Base-by-base conservation (phyloP, 768 basidiomycete genomes). In the Leccinum truebloodii region DNA sequence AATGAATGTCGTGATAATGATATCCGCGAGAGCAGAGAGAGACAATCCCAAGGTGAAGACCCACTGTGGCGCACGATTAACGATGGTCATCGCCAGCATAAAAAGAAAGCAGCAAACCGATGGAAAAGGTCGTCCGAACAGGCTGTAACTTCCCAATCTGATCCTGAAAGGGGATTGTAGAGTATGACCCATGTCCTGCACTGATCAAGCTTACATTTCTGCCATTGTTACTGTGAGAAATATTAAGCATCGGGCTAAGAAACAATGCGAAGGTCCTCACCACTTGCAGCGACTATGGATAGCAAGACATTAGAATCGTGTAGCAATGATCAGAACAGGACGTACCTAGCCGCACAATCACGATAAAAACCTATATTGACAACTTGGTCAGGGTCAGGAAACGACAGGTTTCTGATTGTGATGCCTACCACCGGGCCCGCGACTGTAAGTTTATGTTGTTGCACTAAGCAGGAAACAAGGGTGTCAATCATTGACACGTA, bases 31-130 rank as follows among this genome's bases (percentile, higher is more conserved):
- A 2, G 78, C 78, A 6, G 82, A 83, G 2, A 84, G 72, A 1
- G 75, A 66, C 2, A 84, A 68, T 9, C 82, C 82, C 1, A 74
- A 65, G 1, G 83, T 83, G 61, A 83, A 81, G 10, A 77, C 65
- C 73, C 77, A 79, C 81, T 84, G 41, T 8, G 6, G 28, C 14
- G 30, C 24, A 20, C 10, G 32, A 34, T 60, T 35, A 59, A 34
- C 6, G 13, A 58, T 9, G 26, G 13, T 3, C 6, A 13, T 24
- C 13, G 12, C 34, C 6, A 30, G 9, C 4, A 24, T 7, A 18
- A 54, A 55, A 44, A 16, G 20, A 12, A 14, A 28, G 3, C 16
- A 16, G 28, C 64, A 6, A 52, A 68, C 58, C 37, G 56, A 65
- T 51, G 67, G 56, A 20, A 59, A 71, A 10, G 54, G 32, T 6